These are phyloP conservation scores for Melanomma pulvis-pyrius DNA, from an alignment of 495 filamentous ascomycete genomes.

Conservation along the genomic window DNA sequence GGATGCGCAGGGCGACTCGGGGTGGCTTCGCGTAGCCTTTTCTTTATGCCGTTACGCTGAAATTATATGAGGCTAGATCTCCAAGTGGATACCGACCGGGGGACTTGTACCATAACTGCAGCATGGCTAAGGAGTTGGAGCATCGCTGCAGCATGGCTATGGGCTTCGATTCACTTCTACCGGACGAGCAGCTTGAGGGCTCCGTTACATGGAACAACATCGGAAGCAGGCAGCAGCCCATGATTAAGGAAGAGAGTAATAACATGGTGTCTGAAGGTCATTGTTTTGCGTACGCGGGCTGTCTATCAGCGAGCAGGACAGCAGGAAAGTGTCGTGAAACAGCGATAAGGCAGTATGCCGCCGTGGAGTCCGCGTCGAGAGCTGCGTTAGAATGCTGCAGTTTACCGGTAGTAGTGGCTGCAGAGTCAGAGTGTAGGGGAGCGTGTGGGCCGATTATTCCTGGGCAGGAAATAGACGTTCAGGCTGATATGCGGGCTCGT, in stretches of 20 bases:
- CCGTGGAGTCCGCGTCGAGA: constrained; percentile 15
- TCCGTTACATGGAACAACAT: constrained; percentile 26
- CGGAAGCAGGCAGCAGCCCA: constrained; percentile 4
- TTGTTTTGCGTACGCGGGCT: neutral
- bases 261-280: constrained; percentile 11
- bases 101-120: constrained; percentile 18
- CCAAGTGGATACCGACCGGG: constrained; percentile 27
- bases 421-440: constrained; percentile 23
- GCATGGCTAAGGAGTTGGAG: constrained; percentile 15
- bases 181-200: constrained; percentile 34
- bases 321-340: constrained; percentile 27
- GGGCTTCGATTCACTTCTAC: constrained; percentile 32
- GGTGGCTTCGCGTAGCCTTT: constrained; percentile 39
- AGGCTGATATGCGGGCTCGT: constrained; percentile 37
- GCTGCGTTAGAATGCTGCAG: constrained; percentile 22
- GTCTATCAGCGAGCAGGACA: constrained; percentile 20
- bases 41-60: constrained; percentile 40
- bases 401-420: constrained; percentile 31
- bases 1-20: constrained; percentile 27
- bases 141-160: constrained; percentile 11
- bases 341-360: constrained; percentile 38
- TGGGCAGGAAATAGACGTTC: constrained; percentile 31
- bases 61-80: constrained; percentile 40
- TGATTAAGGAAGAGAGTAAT: constrained; percentile 6
- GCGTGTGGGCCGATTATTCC: constrained; percentile 31